phyloP scores from a whole-genome alignment of 1,284 basidiomycete species.

The Lignosus rhinocerotis region DNA sequence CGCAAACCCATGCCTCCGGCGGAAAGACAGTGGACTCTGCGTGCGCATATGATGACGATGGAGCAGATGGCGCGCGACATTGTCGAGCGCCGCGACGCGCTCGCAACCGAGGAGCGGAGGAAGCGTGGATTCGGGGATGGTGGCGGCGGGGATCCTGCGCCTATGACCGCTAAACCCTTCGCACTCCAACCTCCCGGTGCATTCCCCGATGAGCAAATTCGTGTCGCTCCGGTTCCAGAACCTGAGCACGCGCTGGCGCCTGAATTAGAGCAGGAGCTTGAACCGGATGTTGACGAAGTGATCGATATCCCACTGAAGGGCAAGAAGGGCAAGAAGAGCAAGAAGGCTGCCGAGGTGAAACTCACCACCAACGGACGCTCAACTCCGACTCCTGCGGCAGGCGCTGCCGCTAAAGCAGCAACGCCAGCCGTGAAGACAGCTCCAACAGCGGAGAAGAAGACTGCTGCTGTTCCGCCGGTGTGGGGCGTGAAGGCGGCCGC shows the following conservation, averaged over 20 bases:
- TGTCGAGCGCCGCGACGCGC: slow-evolving; percentile 12
- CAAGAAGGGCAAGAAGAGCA: slow-evolving; percentile 21
- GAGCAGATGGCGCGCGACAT: slow-evolving; percentile 24
- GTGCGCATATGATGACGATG: slow-evolving; percentile 20
- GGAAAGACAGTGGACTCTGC: slow-evolving; percentile 18
- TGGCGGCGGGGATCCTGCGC: background rate
- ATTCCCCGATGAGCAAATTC: slow-evolving; percentile 20
- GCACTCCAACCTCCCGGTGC: slow-evolving; percentile 14
- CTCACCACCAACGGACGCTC: slow-evolving; percentile 12
- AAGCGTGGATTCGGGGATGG: slow-evolving; percentile 11
- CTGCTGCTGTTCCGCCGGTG: background rate
- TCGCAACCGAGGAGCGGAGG: slow-evolving; percentile 13
- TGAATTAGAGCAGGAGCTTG: slow-evolving; percentile 12
- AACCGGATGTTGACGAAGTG: slow-evolving; percentile 21
- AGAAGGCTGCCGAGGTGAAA: slow-evolving; percentile 14
- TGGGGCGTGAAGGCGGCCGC: slow-evolving; percentile 6
- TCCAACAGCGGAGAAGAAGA: slow-evolving; percentile 8
- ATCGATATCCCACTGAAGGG: slow-evolving; percentile 19
- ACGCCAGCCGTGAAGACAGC: slow-evolving; percentile 3
- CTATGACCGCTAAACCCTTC: background rate
- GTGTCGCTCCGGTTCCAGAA: slow-evolving; percentile 4
- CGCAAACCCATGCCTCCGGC: slow-evolving; percentile 17
- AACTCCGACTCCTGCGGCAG: slow-evolving; percentile 15
- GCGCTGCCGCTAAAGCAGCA: slow-evolving; percentile 1
- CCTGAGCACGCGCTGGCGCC: background rate